Conservation (phyloP, 441 rosid species). For the Viola pubescens region DNA sequence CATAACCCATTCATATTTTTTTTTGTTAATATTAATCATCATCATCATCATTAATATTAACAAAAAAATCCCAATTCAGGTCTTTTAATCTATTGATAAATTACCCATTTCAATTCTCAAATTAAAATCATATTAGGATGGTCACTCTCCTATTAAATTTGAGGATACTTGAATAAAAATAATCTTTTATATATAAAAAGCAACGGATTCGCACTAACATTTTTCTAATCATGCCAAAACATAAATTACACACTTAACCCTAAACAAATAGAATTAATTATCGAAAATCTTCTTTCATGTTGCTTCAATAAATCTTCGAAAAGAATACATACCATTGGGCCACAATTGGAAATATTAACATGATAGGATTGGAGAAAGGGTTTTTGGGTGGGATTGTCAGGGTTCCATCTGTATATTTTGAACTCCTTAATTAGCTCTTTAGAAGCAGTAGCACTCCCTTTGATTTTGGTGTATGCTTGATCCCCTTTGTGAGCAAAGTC, state of each 20-base stretch:
- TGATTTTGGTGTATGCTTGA: constrained; percentile 22
- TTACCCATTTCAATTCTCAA: too few relatives aligned
- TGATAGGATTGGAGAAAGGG: constrained; percentile 49
- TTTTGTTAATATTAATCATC: too few relatives aligned
- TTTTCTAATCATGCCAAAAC: too few relatives aligned
- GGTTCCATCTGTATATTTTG: constrained; percentile 50
- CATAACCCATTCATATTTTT: too few relatives aligned
- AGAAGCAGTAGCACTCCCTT: constrained; percentile 1
- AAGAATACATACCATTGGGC: constrained; percentile 38
- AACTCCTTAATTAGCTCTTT: constrained; percentile 45
- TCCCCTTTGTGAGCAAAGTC: constrained; percentile 37
- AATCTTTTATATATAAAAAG: too few relatives aligned
- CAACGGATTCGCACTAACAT: too few relatives aligned
- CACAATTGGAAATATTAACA: constrained; percentile 50
- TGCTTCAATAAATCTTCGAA: not conserved
- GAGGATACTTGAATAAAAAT: too few relatives aligned
- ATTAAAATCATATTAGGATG: too few relatives aligned
- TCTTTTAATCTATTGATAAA: too few relatives aligned
- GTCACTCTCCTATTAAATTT: too few relatives aligned
- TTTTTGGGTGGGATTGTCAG: constrained; percentile 34
- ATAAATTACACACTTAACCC: not conserved
- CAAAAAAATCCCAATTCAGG: too few relatives aligned
- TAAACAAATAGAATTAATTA: not conserved
- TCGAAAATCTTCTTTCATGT: not conserved
- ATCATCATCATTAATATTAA: too few relatives aligned